Base-by-base conservation (phyloP, 2,329 filamentous ascomycete genomes). In the Knufia petricola region DNA sequence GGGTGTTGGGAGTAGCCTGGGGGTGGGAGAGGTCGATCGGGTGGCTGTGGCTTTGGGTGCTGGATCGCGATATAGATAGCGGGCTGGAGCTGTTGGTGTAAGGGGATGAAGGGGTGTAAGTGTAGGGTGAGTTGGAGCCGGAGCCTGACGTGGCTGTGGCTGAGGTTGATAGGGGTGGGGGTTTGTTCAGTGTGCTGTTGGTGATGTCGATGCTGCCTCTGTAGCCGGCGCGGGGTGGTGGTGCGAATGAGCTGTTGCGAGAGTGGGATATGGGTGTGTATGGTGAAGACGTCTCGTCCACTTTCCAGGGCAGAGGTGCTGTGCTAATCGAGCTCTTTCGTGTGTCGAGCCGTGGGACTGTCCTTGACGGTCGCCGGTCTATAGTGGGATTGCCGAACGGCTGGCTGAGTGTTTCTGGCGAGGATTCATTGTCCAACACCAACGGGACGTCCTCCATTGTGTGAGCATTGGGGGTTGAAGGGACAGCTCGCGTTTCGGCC, bases 1-100 rank as follows among this genome's bases (percentile, higher is more conserved):
- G 57, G 46, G 49, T 63, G 57, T 54, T 63, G 61, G 30, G 55
- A 51, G 49, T 63, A 63, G 41, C 61, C 61, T n/a, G 61, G 61
- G 12, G 61, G 61, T 61, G 57, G 12, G 55, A 52, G 31, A 61
- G 59, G 43, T 56, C 52, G 24, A 32, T 40, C 43, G 28, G 54
- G 38, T 17, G 50, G 36, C 17, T 46, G 46, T 24, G 46, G 41
- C 38, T 31, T 38, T 51, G 31, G 36, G 28, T 21, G 19, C 42
- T 44, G 21, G 38, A 47, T 41, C 50, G 50, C 3, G 48, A 21
- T 23, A 36, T 40, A 38, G 32, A 26, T 23, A 24, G 47, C 41
- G 34, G 39, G 37, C 4, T 49, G 15, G 45, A 47, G 19, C 26
- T 21, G 42, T 49, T 20, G 28, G 19, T 26, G 32, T n/a, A 30